Evolutionary conservation across 2,329 filamentous ascomycete species (phyloP).

Genomic region (Pseudopyricularia cyperi): DNA sequence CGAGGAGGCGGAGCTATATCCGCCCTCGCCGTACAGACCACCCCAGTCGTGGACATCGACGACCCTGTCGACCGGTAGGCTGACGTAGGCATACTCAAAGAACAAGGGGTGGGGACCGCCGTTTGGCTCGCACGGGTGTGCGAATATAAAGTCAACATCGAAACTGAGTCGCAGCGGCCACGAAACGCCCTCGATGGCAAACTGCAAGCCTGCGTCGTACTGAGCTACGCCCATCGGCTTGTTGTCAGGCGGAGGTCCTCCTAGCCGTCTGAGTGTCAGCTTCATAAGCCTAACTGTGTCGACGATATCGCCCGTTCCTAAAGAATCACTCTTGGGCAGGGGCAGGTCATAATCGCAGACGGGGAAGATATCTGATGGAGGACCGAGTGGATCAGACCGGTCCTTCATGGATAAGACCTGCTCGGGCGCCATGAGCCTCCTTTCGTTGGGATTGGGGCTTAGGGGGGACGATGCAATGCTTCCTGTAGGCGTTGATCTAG

Average conservation of each 20-base stretch:
- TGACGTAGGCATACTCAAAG: conserved; percentile 53
- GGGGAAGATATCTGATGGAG: conserved; percentile 47
- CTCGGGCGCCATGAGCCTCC: conserved; percentile 28
- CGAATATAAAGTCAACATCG: conserved; percentile 53
- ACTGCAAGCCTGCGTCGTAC: conserved; percentile 49
- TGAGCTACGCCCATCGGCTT: conserved; percentile 19
- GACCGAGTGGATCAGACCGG: conserved; percentile 57
- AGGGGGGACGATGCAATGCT: neutral
- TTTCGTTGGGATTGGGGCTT: neutral
- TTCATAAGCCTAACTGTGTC: conserved; percentile 60
- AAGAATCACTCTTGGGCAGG: conserved; percentile 34
- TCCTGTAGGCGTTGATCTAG: conserved; percentile 19
- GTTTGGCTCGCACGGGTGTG: conserved; percentile 42
- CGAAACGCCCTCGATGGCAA: conserved; percentile 48
- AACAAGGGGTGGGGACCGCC: conserved; percentile 57
- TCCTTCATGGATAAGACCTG: conserved; percentile 55
- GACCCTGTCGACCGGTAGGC: conserved; percentile 50
- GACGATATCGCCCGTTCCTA: conserved; percentile 27
- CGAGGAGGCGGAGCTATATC: neutral
- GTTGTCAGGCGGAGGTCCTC: conserved; percentile 14
- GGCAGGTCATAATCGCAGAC: conserved; percentile 55
- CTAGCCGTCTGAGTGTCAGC: conserved; percentile 36
- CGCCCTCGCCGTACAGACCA: conserved; percentile 20
- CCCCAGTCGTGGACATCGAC: conserved; percentile 56
- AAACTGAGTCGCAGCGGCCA: conserved; percentile 51